Evolutionary conservation across 2,329 filamentous ascomycete genomes (phyloP), one percentile per base, ranked within the genome.

Genomic region (Aspergillus quadrilineatus): DNA sequence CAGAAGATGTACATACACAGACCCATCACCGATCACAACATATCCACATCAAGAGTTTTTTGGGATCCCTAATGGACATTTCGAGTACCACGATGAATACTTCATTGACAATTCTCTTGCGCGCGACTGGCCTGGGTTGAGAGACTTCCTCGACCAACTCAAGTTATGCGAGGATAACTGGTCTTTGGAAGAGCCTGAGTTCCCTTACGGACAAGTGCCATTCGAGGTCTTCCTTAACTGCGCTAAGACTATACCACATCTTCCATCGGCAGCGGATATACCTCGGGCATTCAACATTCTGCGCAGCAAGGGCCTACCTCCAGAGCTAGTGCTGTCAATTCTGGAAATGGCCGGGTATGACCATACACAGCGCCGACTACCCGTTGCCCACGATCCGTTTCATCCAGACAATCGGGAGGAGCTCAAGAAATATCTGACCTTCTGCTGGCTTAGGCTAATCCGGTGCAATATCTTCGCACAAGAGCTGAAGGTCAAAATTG

Each of bases 391-490:
- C 17, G 53, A 55, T 30, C 53, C 46, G 4, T 45, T 55, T 6
- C 53, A 55, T n/a, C 37, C 39, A 3, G 39, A 26, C 8, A 55
- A 55, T 14, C 29, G 30, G 2, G 28, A 34, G 4, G 53, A 37
- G 15, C 17, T 55, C 8, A 15, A 14, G 6, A 44, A 30, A n/a
- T 55, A 55, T 32, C 46, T 55, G 4, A 50, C 14, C 2, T 50
- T 15, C 37, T 50, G 53, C 30, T 50, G 53, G 53, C 28, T 28
- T 2, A 50, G n/a, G 14, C 29, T 55, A 3, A 17, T 55, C 28
- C 46, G 53, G 17, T 50, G 46, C n/a, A 44, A 50, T 14, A 50
- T 55, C 39, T 36, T 55, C 14, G 53, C 53, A 7, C 30, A 45
- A 14, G 53, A 15, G 6, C 5, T 50, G 2, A 30, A 29, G 4